phyloP scores from a whole-genome alignment of 2,329 filamentous ascomycete species.

The Stylonectria norvegica region DNA sequence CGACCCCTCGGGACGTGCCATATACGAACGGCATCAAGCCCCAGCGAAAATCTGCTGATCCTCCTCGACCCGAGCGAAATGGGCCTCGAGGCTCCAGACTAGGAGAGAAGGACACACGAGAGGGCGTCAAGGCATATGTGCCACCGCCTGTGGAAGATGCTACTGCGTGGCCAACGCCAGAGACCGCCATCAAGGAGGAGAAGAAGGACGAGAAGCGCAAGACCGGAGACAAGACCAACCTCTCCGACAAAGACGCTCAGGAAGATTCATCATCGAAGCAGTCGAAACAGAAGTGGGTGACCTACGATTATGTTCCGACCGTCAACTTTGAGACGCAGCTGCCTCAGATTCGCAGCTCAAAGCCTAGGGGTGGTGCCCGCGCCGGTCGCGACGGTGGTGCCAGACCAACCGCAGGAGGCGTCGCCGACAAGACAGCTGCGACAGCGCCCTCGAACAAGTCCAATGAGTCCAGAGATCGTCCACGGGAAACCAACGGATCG shows the following conservation, averaged over 20 bases:
- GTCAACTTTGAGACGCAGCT: slow-evolving; percentile 85
- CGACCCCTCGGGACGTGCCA: slow-evolving; percentile 19
- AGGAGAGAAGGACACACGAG: slow-evolving; percentile 40
- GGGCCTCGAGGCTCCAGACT: slow-evolving; percentile 47
- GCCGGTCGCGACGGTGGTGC: slow-evolving; percentile 35
- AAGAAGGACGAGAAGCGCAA: slow-evolving; percentile 77
- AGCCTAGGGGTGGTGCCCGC: slow-evolving; percentile 48
- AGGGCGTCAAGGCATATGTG: slow-evolving; percentile 33
- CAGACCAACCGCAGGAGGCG: slow-evolving; percentile 35
- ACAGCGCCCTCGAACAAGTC: slow-evolving; percentile 30
- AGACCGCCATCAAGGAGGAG: slow-evolving; percentile 66
- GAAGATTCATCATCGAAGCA: slow-evolving; percentile 46
- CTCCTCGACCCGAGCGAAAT: slow-evolving; percentile 38
- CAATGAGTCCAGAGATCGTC: slow-evolving; percentile 33
- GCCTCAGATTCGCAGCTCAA: slow-evolving; percentile 49
- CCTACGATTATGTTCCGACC: slow-evolving; percentile 76
- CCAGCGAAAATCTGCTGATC: slow-evolving; percentile 43
- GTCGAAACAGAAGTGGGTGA: slow-evolving; percentile 71
- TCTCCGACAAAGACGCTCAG: slow-evolving; percentile 61
- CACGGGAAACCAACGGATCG: slow-evolving; percentile 36
- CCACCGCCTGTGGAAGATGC: slow-evolving; percentile 71
- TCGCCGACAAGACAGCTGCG: slow-evolving; percentile 37
- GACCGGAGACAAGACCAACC: slow-evolving; percentile 57
- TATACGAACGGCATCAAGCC: slow-evolving; percentile 39
- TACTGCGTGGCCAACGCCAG: slow-evolving; percentile 85